Percentiles rank a stretch among this genome's conserved stretches.
phyloP scores from a whole-genome alignment of 2,329 filamentous ascomycete species.

The Mollisiaceae sp. region DNA sequence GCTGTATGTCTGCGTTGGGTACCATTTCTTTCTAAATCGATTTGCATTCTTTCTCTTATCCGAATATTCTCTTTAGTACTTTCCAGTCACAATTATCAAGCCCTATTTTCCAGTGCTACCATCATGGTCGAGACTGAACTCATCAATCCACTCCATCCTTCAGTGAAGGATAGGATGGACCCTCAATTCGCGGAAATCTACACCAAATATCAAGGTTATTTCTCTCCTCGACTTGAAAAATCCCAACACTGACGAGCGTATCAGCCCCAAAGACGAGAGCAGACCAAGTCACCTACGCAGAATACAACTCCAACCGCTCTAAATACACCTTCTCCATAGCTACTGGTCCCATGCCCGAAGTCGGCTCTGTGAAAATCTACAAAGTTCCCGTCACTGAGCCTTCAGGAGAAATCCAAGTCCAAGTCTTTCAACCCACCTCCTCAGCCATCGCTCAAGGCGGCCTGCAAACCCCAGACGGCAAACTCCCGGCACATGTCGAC shows the following conservation, averaged over 20 bases:
- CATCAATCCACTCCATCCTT: constrained; percentile 29
- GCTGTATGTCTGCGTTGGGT: too few species aligned
- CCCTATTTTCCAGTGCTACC: not conserved
- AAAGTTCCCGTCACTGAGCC: constrained; percentile 28
- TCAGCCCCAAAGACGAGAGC: constrained; percentile 31
- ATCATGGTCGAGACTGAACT: constrained; percentile 30
- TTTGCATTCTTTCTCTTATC: too few species aligned
- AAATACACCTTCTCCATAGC: constrained; percentile 33
- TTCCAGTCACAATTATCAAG: not conserved
- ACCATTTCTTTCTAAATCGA: too few species aligned
- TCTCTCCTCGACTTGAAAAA: not conserved
- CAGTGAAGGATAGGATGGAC: constrained; percentile 30
- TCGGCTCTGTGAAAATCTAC: constrained; percentile 23
- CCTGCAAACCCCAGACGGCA: constrained; percentile 20
- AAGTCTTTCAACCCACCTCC: constrained; percentile 29
- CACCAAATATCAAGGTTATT: constrained; percentile 33
- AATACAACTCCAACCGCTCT: constrained; percentile 33
- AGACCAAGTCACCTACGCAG: constrained; percentile 35
- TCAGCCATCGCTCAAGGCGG: constrained; percentile 25
- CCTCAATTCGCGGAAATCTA: constrained; percentile 34
- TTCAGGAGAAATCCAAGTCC: constrained; percentile 28
- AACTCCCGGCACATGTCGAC: constrained; percentile 32
- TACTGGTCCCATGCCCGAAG: constrained; percentile 28
- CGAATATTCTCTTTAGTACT: not conserved
- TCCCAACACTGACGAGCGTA: not conserved